These are phyloP conservation scores for Umbelopsis isabellina DNA, from an alignment of 192 early-diverging fungal species.

Conservation along the genomic window DNA sequence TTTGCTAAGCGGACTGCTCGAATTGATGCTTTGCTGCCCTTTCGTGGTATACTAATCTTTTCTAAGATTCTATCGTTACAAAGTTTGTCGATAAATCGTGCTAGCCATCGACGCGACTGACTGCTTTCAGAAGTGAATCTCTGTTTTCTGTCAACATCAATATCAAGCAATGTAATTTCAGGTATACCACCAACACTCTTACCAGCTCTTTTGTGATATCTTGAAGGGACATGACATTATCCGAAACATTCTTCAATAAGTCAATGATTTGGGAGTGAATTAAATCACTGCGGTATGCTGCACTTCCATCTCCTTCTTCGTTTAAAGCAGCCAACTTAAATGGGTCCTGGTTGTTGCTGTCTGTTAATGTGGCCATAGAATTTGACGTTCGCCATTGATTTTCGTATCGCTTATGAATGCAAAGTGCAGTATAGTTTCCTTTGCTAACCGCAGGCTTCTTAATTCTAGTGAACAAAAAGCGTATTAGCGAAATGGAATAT, in stretches of 20 bases:
- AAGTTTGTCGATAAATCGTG: neutral
- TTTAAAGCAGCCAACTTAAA: too few species aligned
- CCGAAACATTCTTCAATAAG: neutral
- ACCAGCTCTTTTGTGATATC: neutral
- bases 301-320: neutral
- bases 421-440: slow-evolving; percentile 11
- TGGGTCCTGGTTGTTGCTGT: too few species aligned
- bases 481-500: too few species aligned
- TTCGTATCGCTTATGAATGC: neutral
- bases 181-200: neutral
- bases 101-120: neutral
- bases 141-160: neutral
- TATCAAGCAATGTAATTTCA: neutral
- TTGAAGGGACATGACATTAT: neutral
- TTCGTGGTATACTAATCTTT: neutral
- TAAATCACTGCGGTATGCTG: slow-evolving; percentile 6
- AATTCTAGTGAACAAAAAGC: neutral
- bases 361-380: too few species aligned
- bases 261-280: neutral
- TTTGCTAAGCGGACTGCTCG: neutral
- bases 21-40: neutral
- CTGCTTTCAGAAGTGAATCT: neutral
- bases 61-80: neutral
- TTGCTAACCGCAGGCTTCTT: slow-evolving; percentile 1
- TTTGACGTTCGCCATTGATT: too few species aligned